Evolutionary conservation across 345 rosid genomes (phyloP).

Genomic region (Hibiscus tridactylites): DNA sequence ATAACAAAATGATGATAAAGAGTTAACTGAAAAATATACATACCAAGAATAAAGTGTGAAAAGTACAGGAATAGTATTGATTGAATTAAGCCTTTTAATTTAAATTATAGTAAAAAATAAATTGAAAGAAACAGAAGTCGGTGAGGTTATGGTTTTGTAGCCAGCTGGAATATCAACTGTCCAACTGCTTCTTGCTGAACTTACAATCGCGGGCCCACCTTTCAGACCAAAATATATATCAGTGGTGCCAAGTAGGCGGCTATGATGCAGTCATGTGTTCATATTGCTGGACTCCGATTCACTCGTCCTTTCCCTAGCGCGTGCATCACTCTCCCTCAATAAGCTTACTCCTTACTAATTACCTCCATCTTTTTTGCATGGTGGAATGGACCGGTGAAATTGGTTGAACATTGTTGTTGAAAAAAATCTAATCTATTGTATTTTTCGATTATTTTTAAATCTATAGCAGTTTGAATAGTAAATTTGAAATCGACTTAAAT

Average conservation of each 20-base stretch:
- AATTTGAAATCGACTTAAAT: too few relatives aligned
- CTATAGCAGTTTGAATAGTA: too few relatives aligned
- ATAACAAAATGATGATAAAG: too few relatives aligned
- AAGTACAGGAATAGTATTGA: too few relatives aligned
- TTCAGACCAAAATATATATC: background rate
- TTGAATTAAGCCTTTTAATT: too few relatives aligned
- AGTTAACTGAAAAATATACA: too few relatives aligned
- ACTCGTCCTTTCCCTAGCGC: slow-evolving; percentile 3
- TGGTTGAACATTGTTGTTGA: too few relatives aligned
- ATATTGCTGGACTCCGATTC: background rate
- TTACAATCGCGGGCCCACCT: background rate
- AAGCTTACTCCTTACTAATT: background rate
- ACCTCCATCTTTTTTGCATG: background rate
- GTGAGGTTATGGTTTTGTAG: background rate
- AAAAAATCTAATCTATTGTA: too few relatives aligned
- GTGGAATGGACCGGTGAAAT: too few relatives aligned
- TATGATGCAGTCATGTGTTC: slow-evolving; percentile 21
- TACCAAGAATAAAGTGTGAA: too few relatives aligned
- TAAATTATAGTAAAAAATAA: background rate
- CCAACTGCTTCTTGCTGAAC: slow-evolving; percentile 8
- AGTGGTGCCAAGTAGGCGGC: slow-evolving; percentile 31
- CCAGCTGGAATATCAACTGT: slow-evolving; percentile 14
- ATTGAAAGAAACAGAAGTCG: background rate
- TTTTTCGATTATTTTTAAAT: too few relatives aligned
- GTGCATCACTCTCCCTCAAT: background rate